Evolutionary conservation across 1,284 basidiomycete genomes (phyloP).

Genomic region (Cutaneotrichosporon dermatis): DNA sequence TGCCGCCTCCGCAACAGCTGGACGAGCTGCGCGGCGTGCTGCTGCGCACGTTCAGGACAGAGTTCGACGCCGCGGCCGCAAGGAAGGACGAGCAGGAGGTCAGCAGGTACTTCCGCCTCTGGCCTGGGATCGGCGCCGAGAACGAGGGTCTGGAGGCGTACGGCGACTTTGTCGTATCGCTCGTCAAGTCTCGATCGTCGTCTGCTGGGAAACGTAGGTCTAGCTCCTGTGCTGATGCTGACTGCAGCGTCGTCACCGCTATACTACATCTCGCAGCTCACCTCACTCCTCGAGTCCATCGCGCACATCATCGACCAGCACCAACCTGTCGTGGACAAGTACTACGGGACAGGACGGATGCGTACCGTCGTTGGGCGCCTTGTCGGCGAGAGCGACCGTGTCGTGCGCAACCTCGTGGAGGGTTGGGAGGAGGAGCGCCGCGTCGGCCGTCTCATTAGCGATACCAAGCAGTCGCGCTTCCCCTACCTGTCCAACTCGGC

Average conservation of each 20-base stretch:
- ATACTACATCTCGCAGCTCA: constrained; percentile 81
- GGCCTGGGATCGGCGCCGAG: constrained; percentile 78
- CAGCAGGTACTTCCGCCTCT: constrained; percentile 92
- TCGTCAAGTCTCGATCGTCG: constrained; percentile 73
- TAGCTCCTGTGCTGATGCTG: not conserved
- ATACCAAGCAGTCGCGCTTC: constrained; percentile 46
- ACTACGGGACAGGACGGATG: constrained; percentile 88
- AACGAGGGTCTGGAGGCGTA: constrained; percentile 91
- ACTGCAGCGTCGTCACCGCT: constrained; percentile 73
- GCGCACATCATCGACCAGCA: constrained; percentile 96
- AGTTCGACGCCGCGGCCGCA: constrained; percentile 74
- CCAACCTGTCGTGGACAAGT: constrained; percentile 94
- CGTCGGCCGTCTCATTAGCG: constrained; percentile 47
- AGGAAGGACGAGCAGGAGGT: constrained; percentile 76
- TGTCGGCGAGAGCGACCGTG: constrained; percentile 78
- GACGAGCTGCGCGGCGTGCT: constrained; percentile 69
- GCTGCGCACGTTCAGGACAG: constrained; percentile 67
- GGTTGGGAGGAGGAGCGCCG: constrained; percentile 86
- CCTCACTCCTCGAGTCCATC: constrained; percentile 88
- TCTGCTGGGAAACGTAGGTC: constrained; percentile 70
- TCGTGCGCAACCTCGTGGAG: constrained; percentile 69
- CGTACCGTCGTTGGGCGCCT: constrained; percentile 69
- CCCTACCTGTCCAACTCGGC: constrained; percentile 37
- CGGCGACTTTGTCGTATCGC: constrained; percentile 83
- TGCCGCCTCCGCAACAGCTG: constrained; percentile 78